A percentile compares a stretch with the other conserved stretches of the same genome.
Evolutionary conservation across 2,329 filamentous ascomycete genomes (phyloP).

Genomic region (Decorospora gaudefroyi): DNA sequence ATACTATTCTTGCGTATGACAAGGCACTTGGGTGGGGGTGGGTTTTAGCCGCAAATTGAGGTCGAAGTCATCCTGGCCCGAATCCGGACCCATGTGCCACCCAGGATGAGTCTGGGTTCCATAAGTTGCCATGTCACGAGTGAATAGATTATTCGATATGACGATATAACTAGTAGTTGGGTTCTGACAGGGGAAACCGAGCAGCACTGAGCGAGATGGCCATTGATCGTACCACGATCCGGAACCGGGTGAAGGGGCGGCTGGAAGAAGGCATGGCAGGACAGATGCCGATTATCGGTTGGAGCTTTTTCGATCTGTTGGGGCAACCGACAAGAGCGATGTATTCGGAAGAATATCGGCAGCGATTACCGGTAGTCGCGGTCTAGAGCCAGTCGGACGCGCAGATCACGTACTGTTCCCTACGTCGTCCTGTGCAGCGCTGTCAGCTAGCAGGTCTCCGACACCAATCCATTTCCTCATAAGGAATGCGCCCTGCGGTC

Average conservation of each 20-base stretch:
- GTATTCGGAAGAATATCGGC: neutral
- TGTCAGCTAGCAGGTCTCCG: slow-evolving; percentile 35
- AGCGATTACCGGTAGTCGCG: neutral
- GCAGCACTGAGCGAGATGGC: neutral
- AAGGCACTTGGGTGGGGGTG: slow-evolving; percentile 13
- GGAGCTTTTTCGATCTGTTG: neutral
- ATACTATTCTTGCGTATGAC: slow-evolving; percentile 31
- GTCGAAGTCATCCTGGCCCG: slow-evolving; percentile 17
- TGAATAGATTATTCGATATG: slow-evolving; percentile 12
- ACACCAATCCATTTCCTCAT: slow-evolving; percentile 53
- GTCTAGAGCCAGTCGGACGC: neutral
- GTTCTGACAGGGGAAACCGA: slow-evolving; percentile 3
- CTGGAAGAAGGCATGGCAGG: neutral
- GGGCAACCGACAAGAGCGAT: neutral
- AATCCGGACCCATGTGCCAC: slow-evolving; percentile 1
- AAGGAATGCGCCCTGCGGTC: slow-evolving; percentile 60
- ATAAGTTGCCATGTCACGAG: neutral
- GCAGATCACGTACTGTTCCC: slow-evolving; percentile 5
- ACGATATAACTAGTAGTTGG: slow-evolving; percentile 8
- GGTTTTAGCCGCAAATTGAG: slow-evolving; percentile 39
- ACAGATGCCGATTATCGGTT: slow-evolving; percentile 2
- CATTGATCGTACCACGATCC: slow-evolving; percentile 8
- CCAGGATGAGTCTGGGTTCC: neutral
- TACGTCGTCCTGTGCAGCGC: slow-evolving; percentile 2
- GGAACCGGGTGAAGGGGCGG: slow-evolving; percentile 14